Percentiles rank a stretch among this genome's conserved stretches.
Conservation (phyloP, 208 protist genomes). For the Leishmania aethiopica region DNA sequence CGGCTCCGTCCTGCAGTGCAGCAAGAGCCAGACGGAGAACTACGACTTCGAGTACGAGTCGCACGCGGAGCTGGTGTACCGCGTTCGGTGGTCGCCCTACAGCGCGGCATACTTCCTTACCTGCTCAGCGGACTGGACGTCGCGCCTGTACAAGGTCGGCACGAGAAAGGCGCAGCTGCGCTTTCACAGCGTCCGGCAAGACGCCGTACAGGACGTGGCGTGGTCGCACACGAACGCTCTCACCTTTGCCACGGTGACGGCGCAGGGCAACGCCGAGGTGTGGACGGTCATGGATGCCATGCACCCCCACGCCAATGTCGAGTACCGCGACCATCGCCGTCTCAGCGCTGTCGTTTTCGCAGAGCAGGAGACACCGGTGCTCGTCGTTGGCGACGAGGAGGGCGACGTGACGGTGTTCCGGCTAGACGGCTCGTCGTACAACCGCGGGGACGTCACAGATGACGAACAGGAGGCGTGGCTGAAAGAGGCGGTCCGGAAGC, state of each 20-base stretch:
- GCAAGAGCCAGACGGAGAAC: conserved; percentile 95
- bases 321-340: conserved; percentile 72
- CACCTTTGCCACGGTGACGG: conserved; percentile 93
- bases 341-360: conserved; percentile 88
- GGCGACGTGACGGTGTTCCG: conserved; percentile 89
- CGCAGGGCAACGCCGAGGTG: conserved; percentile 84
- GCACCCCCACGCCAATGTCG: conserved; percentile 62
- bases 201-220: conserved; percentile 93
- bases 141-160: conserved; percentile 92
- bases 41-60: conserved; percentile 94
- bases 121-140: conserved; percentile 96
- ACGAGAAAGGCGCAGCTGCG: conserved; percentile 53
- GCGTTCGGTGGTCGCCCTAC: conserved; percentile 94
- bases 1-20: conserved; percentile 96
- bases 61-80: conserved; percentile 95
- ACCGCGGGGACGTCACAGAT: conserved; percentile 52
- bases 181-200: conserved; percentile 86
- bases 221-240: conserved; percentile 93
- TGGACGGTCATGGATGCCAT: conserved; percentile 81
- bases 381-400: conserved; percentile 90
- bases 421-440: conserved; percentile 46
- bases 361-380: conserved; percentile 80
- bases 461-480: conserved; percentile 86
- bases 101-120: conserved; percentile 91
- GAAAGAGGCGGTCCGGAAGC: conserved; percentile 71